Base-by-base conservation (phyloP, 2,329 filamentous ascomycete species). In the Colletotrichum aenigma region DNA sequence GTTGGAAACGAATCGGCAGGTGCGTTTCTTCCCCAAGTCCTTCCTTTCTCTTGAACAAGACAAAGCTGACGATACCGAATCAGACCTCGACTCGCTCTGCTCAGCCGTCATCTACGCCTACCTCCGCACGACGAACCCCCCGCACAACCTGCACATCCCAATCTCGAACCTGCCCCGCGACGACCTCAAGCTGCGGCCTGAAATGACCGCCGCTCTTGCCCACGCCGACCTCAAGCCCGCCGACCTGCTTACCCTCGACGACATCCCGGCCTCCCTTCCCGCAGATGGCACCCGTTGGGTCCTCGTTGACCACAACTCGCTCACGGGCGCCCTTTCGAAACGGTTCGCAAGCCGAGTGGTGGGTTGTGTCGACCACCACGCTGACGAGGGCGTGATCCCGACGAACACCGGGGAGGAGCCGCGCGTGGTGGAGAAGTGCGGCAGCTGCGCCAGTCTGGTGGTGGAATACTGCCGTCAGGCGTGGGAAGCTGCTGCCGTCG, bases 81-180 rank as follows among this genome's bases (percentile, higher is more conserved):
- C 74, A 94, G 95, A 97, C 79, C 92, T 97, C 70, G 95, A 97
- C 85, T 96, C 94, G 3, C 90, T 97, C 78, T 94, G 93, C 83
- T 93, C 92, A 32, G 91, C 94, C 30, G 85, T 97, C 21, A 84
- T 96, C 30, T 91, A 94, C 75, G 94, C 95, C 72, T 97, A 96
- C 83, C 86, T 96, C 48, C 91, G 92, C 77, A 93, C 91, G 38
- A 89, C 92, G 81, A 82, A 88, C 6, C 85, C 90, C 6, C 87
- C 87, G 15, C 86, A 88, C 72, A 84, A 82, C 26, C 85, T 94
- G 43, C 93, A 95, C 81, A 91, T 96, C 62, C 95, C 95, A 18
- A 85, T 97, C 60, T 91, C 93, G 74, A 94, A 96, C 82, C 89
- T 97, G 16, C 89, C 91, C 3, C 89, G 90, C 60, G 86, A 89